Conservation (phyloP, 176 grass and related monocot genomes). For the Poa pratensis region DNA sequence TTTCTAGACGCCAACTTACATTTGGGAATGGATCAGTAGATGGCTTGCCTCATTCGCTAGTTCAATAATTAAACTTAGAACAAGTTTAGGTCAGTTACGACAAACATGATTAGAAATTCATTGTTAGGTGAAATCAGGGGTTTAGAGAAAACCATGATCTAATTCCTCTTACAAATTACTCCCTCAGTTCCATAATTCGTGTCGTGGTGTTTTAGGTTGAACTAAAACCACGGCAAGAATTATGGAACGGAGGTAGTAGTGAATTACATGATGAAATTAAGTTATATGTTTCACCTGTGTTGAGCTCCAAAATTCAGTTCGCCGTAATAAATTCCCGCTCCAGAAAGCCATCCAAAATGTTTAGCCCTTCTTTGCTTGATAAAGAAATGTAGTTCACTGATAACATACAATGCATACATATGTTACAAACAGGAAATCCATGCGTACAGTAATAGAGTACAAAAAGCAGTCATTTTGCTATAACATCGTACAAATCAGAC, state of each 20-base stretch:
- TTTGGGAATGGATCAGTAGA: neutral
- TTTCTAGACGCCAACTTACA: constrained; percentile 11
- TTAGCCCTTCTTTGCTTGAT: constrained; percentile 96
- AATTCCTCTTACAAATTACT: neutral
- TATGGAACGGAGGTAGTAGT: neutral
- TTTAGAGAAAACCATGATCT: neutral
- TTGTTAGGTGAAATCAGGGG: neutral
- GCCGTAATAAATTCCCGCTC: constrained; percentile 92
- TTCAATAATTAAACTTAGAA: constrained; percentile 1
- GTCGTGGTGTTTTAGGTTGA: no score
- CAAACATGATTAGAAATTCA: constrained; percentile 6
- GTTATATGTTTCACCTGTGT: constrained; percentile 67
- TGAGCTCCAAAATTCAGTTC: constrained; percentile 96
- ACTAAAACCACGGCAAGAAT: no score
- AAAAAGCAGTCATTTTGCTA: neutral
- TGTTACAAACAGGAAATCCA: constrained; percentile 20
- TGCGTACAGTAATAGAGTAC: neutral
- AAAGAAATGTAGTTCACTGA: constrained; percentile 94
- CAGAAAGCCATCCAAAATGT: constrained; percentile 99
- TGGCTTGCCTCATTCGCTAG: constrained; percentile 18
- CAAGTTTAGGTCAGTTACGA: neutral
- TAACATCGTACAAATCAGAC: constrained; percentile 17
- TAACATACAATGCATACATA: constrained; percentile 40
- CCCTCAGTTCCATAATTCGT: no score
- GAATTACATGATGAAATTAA: neutral